These are phyloP conservation scores for Nectriaceae sp. DNA, from an alignment of 2,329 filamentous ascomycete genomes.

Conservation along the genomic window DNA sequence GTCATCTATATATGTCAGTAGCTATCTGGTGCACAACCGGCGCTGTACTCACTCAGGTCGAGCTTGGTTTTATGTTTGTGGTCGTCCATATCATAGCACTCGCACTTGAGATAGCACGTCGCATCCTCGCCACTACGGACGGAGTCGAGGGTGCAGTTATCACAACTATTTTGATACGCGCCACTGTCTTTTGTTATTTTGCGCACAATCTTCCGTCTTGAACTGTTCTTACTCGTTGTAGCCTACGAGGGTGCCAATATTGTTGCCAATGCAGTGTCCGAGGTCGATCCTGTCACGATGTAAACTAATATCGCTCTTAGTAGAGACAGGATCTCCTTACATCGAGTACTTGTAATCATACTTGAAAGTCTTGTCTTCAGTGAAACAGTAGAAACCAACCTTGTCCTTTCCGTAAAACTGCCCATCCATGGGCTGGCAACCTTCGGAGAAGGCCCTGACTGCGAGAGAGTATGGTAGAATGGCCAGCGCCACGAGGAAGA, in stretches of 20 bases:
- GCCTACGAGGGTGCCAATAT: slow-evolving; percentile 2
- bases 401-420: slow-evolving; percentile 9
- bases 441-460: slow-evolving; percentile 4
- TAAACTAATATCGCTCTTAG: not conserved
- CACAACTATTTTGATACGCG: slow-evolving; percentile 6
- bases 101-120: slow-evolving; percentile 7
- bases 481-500: not conserved
- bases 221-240: slow-evolving; percentile 7
- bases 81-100: slow-evolving; percentile 3
- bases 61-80: slow-evolving; percentile 1
- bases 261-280: slow-evolving; percentile 7
- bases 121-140: not conserved
- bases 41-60: slow-evolving; percentile 1
- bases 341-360: slow-evolving; percentile 8
- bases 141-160: slow-evolving; percentile 2
- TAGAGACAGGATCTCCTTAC: not conserved
- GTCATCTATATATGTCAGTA: slow-evolving; percentile 4
- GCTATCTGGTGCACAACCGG: not conserved
- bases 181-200: too few species aligned
- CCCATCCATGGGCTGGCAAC: slow-evolving; percentile 7
- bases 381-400: slow-evolving; percentile 8
- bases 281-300: slow-evolving; percentile 4
- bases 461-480: not conserved
- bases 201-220: too few species aligned
- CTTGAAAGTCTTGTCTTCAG: not conserved